phyloP scores from a whole-genome alignment of 768 basidiomycete species.

The Arthromyces matolae region DNA sequence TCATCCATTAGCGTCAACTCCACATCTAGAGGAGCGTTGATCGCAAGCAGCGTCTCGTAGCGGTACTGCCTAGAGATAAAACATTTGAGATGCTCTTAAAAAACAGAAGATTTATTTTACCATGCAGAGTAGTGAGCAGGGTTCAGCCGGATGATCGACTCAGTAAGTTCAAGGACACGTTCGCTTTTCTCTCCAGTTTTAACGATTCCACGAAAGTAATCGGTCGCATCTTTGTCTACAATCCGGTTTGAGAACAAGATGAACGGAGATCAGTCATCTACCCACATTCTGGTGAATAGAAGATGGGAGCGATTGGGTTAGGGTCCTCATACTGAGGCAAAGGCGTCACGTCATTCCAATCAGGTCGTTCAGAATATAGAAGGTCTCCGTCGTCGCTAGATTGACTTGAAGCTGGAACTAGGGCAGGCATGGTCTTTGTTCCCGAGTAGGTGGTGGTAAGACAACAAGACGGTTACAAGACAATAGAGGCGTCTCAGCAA shows the following conservation, averaged over 20 bases:
- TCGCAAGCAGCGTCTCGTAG: conserved; percentile 75
- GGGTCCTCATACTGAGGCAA: conserved; percentile 76
- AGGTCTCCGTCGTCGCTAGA: conserved; percentile 11
- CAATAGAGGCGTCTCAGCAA: neutral
- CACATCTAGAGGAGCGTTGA: conserved; percentile 61
- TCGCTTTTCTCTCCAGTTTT: conserved; percentile 73
- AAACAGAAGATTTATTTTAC: conserved; percentile 39
- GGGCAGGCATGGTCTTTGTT: conserved; percentile 12
- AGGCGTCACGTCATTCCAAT: conserved; percentile 81
- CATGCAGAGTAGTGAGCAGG: conserved; percentile 98
- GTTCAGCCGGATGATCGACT: conserved; percentile 84
- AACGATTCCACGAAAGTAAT: conserved; percentile 86
- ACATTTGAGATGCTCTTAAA: neutral
- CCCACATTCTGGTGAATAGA: conserved; percentile 87
- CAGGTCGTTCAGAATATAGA: conserved; percentile 59
- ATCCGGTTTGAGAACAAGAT: no score
- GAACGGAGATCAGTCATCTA: conserved; percentile 15
- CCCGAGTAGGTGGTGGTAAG: neutral
- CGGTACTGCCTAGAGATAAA: conserved; percentile 79
- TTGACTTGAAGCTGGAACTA: conserved; percentile 3
- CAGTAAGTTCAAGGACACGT: conserved; percentile 84
- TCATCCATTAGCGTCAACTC: conserved; percentile 88
- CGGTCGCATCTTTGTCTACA: conserved; percentile 94
- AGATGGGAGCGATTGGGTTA: conserved; percentile 85
- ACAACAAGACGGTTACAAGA: neutral